Base-by-base conservation (phyloP, 441 rosid species). In the Adansonia gregorii region DNA sequence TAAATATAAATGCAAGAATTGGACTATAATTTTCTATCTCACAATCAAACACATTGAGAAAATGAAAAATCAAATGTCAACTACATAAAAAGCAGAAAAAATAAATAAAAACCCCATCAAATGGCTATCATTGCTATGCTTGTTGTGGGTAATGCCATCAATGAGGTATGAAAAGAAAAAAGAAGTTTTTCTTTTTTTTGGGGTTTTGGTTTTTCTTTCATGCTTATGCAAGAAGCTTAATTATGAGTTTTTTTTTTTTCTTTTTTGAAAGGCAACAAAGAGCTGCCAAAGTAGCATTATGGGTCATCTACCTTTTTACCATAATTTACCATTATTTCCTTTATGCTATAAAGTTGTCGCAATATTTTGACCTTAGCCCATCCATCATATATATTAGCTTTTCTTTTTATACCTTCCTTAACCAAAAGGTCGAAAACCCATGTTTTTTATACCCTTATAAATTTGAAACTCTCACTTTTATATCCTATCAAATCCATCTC, bases 211-310 rank as follows among this genome's bases (percentile, higher is more conserved):
- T 65, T 45, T 54, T 63, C 41, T 31, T 67, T 55, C 49, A 74
- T 63, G 76, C 78, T 81, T 81, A 43, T 67, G 76, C 39, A 55
- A 19, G 20, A 81, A 81, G 81, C 17, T 63, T 68, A 74, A 78
- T 81, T 20, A 78, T 74, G 69, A 59, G 45, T 22, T 6, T 58
- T 73, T 76, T 76, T 67, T 72, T 63, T 66, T 39, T 17, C 72
- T 76, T 67, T 72, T 63, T 66, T 39, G 15, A 22, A 72, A 56
- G 74, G 66, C 20, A 61, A 22, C 31, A 12, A 9, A 63, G 69
- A 76, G 6, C 45, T 48, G 68, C 83, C 64, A 76, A 80, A 80
- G 69, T 76, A 56, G 35, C 69, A 80, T 72, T 1, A 80, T 65
- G 51, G 12, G 20, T 15, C 11, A 55, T 68, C n/a, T 17, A 22